A percentile compares a stretch with the other conserved stretches of the same genome.
Evolutionary conservation across 83 land plant genomes (phyloP).

Genomic region (Diphasiastrum complanatum): DNA sequence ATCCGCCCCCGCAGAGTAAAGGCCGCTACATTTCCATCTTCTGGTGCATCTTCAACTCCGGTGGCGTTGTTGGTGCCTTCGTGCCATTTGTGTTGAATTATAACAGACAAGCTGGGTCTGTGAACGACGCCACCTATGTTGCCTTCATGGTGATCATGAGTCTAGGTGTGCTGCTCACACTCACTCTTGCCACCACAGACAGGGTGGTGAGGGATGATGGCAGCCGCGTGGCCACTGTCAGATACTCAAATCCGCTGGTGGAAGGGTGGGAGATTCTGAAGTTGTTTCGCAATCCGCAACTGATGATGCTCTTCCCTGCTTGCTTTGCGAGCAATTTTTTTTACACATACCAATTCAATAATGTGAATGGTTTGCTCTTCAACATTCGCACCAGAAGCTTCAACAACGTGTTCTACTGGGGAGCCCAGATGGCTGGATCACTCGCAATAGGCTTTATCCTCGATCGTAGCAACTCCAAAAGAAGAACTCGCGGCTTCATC

Average conservation of each 20-base stretch:
- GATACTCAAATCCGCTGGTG: slow-evolving; percentile 31
- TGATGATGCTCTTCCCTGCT: slow-evolving; percentile 59
- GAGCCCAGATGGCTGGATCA: slow-evolving; percentile 82
- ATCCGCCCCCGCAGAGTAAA: slow-evolving; percentile 54
- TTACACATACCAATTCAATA: slow-evolving; percentile 80
- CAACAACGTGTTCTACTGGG: slow-evolving; percentile 84
- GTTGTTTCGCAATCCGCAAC: slow-evolving; percentile 54
- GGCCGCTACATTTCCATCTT: slow-evolving; percentile 81
- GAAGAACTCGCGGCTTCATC: slow-evolving; percentile 49
- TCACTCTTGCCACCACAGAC: slow-evolving; percentile 56
- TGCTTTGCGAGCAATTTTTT: slow-evolving; percentile 86
- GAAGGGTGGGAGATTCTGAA: slow-evolving; percentile 50
- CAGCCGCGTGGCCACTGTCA: slow-evolving; percentile 32
- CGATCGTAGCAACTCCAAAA: slow-evolving; percentile 49
- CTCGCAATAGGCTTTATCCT: slow-evolving; percentile 50
- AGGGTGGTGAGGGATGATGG: slow-evolving; percentile 64
- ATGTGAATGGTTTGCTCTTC: slow-evolving; percentile 60
- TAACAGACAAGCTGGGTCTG: slow-evolving; percentile 33
- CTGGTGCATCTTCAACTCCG: slow-evolving; percentile 88
- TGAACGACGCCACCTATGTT: slow-evolving; percentile 70
- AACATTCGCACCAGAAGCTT: slow-evolving; percentile 64
- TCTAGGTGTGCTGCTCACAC: slow-evolving; percentile 50
- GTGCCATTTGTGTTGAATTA: slow-evolving; percentile 71
- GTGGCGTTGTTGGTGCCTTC: slow-evolving; percentile 78
- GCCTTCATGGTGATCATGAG: slow-evolving; percentile 85